Evolutionary conservation across 768 basidiomycete species (phyloP).

Genomic region (Kwoniella shandongensis): DNA sequence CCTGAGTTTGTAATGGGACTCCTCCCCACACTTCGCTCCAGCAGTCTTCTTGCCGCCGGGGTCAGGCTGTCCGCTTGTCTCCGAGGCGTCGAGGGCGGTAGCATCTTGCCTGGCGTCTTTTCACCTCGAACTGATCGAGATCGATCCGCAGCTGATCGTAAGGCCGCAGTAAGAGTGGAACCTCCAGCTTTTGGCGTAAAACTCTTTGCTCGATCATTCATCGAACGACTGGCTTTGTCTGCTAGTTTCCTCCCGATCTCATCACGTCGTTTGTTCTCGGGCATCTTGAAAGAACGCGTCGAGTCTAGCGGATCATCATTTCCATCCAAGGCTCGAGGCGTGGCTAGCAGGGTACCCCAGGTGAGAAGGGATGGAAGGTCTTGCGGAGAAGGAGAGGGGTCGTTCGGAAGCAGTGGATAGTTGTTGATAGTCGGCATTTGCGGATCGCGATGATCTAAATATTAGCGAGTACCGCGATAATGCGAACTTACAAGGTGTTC

Average conservation of each 20-base stretch:
- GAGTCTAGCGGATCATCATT: constrained; percentile 56
- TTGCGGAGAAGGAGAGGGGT: constrained; percentile 81
- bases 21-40: constrained; percentile 58
- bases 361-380: constrained; percentile 94
- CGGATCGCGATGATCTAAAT: constrained; percentile 63
- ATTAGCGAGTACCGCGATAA: neutral
- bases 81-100: constrained; percentile 74
- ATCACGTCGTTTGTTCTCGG: constrained; percentile 76
- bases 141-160: constrained; percentile 52
- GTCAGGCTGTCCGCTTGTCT: constrained; percentile 74
- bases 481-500: constrained; percentile 73
- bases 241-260: constrained; percentile 77
- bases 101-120: constrained; percentile 64
- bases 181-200: constrained; percentile 32
- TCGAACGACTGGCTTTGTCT: constrained; percentile 73
- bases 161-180: constrained; percentile 47
- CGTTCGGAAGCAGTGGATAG: constrained; percentile 75
- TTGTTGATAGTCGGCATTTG: constrained; percentile 55
- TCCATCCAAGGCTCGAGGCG: constrained; percentile 72
- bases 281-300: constrained; percentile 65
- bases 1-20: constrained; percentile 24
- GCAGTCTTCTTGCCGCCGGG: constrained; percentile 75
- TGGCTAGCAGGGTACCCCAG: constrained; percentile 89
- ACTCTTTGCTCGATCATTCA: constrained; percentile 58
- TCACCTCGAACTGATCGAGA: constrained; percentile 40